phyloP scores from a whole-genome alignment of 495 filamentous ascomycete genomes.

The Podospora bellae-mahoneyi region DNA sequence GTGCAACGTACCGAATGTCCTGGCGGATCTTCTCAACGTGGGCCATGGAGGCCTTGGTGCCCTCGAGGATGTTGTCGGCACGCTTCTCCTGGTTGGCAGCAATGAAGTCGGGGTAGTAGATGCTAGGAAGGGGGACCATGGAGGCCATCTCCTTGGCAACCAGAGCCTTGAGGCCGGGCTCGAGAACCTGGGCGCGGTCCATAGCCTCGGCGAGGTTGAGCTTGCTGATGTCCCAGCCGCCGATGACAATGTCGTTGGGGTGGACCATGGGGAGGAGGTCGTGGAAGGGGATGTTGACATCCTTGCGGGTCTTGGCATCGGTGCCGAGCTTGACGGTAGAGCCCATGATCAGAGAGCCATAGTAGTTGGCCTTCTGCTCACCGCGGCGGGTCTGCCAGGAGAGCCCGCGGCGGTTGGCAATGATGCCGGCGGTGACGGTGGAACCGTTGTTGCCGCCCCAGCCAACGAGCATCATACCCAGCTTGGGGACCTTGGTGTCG shows the following conservation, averaged over 20 bases:
- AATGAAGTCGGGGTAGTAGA: slow-evolving; percentile 99
- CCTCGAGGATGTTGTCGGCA: slow-evolving; percentile 85
- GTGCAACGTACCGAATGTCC: slow-evolving; percentile 63
- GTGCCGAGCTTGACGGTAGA: slow-evolving; percentile 96
- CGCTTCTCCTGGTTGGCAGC: slow-evolving; percentile 97
- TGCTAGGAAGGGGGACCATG: slow-evolving; percentile 86
- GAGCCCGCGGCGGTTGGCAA: slow-evolving; percentile 85
- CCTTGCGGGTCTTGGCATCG: slow-evolving; percentile 76
- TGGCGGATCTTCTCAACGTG: slow-evolving; percentile 93
- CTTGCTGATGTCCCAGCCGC: slow-evolving; percentile 95
- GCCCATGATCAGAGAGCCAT: slow-evolving; percentile 93
- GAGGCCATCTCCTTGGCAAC: slow-evolving; percentile 89
- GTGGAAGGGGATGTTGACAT: slow-evolving; percentile 95
- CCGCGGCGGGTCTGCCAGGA: slow-evolving; percentile 94
- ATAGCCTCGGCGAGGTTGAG: slow-evolving; percentile 87
- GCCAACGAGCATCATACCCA: slow-evolving; percentile 95
- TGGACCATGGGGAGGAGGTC: slow-evolving; percentile 95
- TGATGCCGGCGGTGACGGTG: slow-evolving; percentile 94
- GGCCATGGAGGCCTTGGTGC: slow-evolving; percentile 74
- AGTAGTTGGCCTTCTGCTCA: slow-evolving; percentile 84
- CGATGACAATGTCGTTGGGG: slow-evolving; percentile 91
- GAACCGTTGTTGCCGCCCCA: slow-evolving; percentile 98
- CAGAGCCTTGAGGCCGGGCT: slow-evolving; percentile 82
- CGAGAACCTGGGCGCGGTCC: slow-evolving; percentile 92
- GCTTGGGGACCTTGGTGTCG: slow-evolving; percentile 87